phyloP scores from a whole-genome alignment of 1,139 yeast genomes.

The Scheffersomyces segobiensis region DNA sequence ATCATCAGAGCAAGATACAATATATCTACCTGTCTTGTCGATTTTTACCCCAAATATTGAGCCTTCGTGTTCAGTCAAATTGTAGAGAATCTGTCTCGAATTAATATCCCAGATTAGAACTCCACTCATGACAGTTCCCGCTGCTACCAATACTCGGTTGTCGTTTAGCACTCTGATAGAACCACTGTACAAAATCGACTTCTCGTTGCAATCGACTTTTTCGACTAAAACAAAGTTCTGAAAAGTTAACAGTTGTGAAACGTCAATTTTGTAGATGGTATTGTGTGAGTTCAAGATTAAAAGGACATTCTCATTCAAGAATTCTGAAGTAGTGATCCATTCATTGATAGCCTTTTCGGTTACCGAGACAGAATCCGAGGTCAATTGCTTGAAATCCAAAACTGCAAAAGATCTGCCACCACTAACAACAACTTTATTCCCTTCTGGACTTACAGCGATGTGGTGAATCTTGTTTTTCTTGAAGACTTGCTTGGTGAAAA shows the following conservation, averaged over 20 bases:
- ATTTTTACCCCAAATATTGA: conserved; percentile 81
- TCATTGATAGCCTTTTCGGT: conserved; percentile 61
- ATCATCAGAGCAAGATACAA: conserved; percentile 90
- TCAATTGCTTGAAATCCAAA: conserved; percentile 27
- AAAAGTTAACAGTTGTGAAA: conserved; percentile 10
- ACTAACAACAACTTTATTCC: conserved; percentile 46
- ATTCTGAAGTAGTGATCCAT: conserved; percentile 72
- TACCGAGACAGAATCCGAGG: conserved; percentile 2
- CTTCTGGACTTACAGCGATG: conserved; percentile 42
- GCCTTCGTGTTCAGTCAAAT: conserved; percentile 78
- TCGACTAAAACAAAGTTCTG: conserved; percentile 26
- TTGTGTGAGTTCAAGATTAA: conserved; percentile 82
- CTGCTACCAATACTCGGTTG: conserved; percentile 57
- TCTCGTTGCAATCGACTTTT: conserved; percentile 60
- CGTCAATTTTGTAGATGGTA: conserved; percentile 52
- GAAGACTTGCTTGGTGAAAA: conserved; percentile 52
- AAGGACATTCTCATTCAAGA: conserved; percentile 36
- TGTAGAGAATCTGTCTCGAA: conserved; percentile 48
- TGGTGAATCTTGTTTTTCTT: conserved; percentile 78
- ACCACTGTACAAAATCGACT: conserved; percentile 87
- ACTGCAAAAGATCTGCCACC: conserved; percentile 76
- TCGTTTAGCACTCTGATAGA: conserved; percentile 51
- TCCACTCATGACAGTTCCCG: conserved; percentile 94
- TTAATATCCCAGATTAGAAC: conserved; percentile 72
- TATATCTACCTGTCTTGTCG: conserved; percentile 52